Base-by-base conservation (phyloP, 2,329 filamentous ascomycete genomes). In the Colletotrichum spaethianum region DNA sequence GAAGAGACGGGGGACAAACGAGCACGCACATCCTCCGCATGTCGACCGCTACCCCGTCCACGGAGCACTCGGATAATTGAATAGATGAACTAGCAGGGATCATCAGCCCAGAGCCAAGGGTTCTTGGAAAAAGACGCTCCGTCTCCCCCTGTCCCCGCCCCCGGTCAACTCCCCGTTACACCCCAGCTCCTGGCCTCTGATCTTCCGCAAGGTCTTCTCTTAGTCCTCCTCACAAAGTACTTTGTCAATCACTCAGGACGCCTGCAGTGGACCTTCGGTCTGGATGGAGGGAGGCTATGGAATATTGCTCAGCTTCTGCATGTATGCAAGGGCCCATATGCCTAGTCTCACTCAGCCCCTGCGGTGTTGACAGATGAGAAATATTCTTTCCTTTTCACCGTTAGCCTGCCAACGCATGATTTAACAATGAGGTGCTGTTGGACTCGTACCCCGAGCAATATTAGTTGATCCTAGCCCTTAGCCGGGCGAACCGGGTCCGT, bases 281-380 rank as follows among this genome's bases (percentile, higher is more conserved):
- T 55, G 44, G 36, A 55, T 60, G 67, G 53, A 50, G 63, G 52
- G 56, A 62, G 31, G 23, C 9, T 48, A n/a, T 33, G 12, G 6
- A 38, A 38, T 63, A 38, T 44, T 59, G 55, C 64, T 44, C 65
- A 72, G 69, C 59, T 68, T 63, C 50, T 69, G 64, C 69, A 63
- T 63, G n/a, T 31, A 64, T 69, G 59, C 69, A 72, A 63, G 69
- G 65, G 55, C 59, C 38, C 44, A 53, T 59, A 38, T 46, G 52
- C 53, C 52, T 46, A 40, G 52, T 72, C 65, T 69, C 69, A 72
- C 69, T 72, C 69, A 69, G 69, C 69, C 65, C 44, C 59, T 63
- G 44, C 18, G 9, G 52, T 69, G 52, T 63, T 72, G 52, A n/a
- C 42, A 28, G 38, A 38, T 20, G 60, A 63, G 50, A 50, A 67